Base-by-base conservation (phyloP, 306 rosid species). In the Alnus glutinosa region DNA sequence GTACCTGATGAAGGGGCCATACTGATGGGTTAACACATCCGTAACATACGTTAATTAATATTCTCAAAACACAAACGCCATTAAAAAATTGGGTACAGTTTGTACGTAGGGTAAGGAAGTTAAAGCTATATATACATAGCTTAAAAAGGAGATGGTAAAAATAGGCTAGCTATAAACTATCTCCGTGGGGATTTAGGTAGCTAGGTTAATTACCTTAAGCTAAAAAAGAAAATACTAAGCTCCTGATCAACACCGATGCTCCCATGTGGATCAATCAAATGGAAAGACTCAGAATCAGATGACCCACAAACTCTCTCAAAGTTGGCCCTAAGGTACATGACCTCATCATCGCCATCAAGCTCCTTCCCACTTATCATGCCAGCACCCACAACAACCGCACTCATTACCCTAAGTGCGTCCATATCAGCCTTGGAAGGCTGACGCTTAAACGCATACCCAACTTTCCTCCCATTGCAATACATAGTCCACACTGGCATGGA, bases 261-360 rank as follows among this genome's bases (percentile, higher is more conserved):
- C 16, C 90, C 93, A 47, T 91, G 88, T 0, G 97, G 97, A 55
- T 94, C 97, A 87, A 87, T 87, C 89, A 92, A 82, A 85, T 94
- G 98, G 47, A 94, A 94, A 2, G 98, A 94, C 63, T 94, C 92
- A 0, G 89, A 92, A 63, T 86, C 77, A 1, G 76, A 75, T 0
- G 97, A 94, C 3, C 91, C 93, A 72, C 82, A 83, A 58, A 89
- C 91, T 79, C 97, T 86, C 77, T 90, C 88, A 78, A 94, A 94
- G 15, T 87, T 85, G 5, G 95, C 94, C 90, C 95, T 88, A 1
- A 94, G 88, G 71, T 91, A 94, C 95, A 91, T 83, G 18, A 92
- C 76, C 57, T 81, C 80, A 79, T 87, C 82, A 49, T 77, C 58
- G 55, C 52, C 49, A 7, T 73, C 9, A 42, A 70, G 49, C 14